Conservation (phyloP, 148 eudicot genomes). For the Fagopyrum esculentum region DNA sequence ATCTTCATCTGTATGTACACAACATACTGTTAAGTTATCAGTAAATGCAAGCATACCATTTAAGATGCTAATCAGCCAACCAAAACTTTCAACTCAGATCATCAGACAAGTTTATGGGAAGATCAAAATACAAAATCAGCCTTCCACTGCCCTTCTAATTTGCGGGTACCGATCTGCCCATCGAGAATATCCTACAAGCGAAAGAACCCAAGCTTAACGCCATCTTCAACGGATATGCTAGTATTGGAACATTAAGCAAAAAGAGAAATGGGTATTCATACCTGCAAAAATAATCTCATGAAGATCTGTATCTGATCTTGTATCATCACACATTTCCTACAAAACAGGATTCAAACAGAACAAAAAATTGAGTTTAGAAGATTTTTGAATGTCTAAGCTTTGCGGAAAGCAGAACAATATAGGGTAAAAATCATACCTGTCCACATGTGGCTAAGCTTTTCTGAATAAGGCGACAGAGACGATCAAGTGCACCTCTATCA, state of each 20-base stretch:
- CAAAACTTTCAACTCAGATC: neutral
- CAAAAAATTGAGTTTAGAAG: too few relatives aligned
- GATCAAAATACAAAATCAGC: constrained; percentile 14
- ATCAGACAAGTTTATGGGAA: neutral
- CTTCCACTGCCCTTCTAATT: constrained; percentile 41
- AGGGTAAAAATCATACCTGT: constrained; percentile 36
- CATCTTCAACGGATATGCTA: neutral
- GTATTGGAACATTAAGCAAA: neutral
- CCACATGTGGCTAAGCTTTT: constrained; percentile 47
- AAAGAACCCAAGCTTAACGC: neutral
- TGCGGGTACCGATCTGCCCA: constrained; percentile 77
- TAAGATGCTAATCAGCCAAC: neutral
- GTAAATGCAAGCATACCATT: neutral
- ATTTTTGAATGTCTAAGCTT: neutral
- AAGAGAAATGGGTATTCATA: constrained; percentile 12
- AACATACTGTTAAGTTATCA: neutral
- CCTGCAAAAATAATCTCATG: constrained; percentile 61
- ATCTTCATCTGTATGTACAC: neutral
- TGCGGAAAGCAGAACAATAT: neutral
- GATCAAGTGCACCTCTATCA: constrained; percentile 26
- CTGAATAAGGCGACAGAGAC: constrained; percentile 47
- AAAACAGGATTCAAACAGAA: neutral
- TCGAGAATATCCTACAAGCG: constrained; percentile 53
- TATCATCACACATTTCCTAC: constrained; percentile 39
- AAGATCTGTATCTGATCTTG: constrained; percentile 63